Base-by-base conservation (phyloP, 1,284 basidiomycete species). In the Fomitopsis betulina region DNA sequence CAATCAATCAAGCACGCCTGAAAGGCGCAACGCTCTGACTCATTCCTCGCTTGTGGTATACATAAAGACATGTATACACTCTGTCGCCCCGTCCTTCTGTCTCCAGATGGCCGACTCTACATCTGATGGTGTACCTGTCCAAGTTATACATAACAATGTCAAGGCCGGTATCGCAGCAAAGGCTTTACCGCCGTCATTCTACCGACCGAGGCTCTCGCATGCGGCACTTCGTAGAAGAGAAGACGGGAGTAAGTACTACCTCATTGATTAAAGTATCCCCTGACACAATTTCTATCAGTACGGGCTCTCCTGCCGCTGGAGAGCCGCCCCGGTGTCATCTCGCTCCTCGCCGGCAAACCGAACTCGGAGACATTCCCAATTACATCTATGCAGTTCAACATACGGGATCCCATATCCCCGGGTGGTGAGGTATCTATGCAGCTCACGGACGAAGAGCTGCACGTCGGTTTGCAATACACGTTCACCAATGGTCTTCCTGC, bases 361-460 rank as follows among this genome's bases (percentile, higher is more conserved):
- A 96, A 96, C 68, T 82, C 88, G n/a, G 75, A 80, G 5, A 92
- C 93, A 10, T 98, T 98, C 76, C 96, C 96, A 1, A 91, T 98
- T 73, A 85, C 86, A 3, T 85, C 85, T 0, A 74, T 97, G 62
- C 84, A 80, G 51, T 82, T 91, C 68, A 83, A 65, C 2, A 64
- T 70, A 15, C 77, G 78, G 13, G 79, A 68, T 55, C 84, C 82
- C 1, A 70, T 65, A 25, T 68, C 79, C 47, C 66, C 75, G 33
- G 68, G 75, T 49, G 69, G 79, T 27, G 72, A 75, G 8, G 69
- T 74, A 0, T 72, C 74, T 1, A 69, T 89, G 47, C 75, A 74
- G 3, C 74, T 94, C 55, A 77, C 79, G 23, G 80, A 78, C 3
- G 67, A 73, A 2, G 83, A 84, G 55, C 79, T 94, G 39, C 74